Conservation (phyloP, 306 rosid genomes). For the Sechiopsis laciniata region DNA sequence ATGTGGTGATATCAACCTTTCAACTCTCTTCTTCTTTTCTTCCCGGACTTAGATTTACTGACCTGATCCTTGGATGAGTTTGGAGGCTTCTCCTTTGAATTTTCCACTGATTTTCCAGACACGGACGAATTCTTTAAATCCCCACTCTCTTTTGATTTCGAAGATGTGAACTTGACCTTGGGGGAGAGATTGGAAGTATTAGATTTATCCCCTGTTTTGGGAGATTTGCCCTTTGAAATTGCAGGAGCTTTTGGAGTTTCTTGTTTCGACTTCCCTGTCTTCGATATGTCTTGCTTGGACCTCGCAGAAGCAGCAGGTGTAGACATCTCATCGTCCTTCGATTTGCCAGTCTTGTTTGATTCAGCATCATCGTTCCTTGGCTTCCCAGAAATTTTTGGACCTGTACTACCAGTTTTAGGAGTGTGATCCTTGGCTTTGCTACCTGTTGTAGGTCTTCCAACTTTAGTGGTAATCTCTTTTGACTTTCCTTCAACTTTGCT, state of each 20-base stretch:
- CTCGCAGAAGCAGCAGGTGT: constrained; percentile 37
- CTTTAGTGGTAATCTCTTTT: constrained; percentile 43
- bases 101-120: constrained; percentile 34
- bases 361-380: constrained; percentile 38
- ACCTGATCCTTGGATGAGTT: constrained; percentile 45
- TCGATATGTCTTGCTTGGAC: constrained; percentile 50
- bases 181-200: constrained; percentile 36
- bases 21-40: constrained; percentile 58
- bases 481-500: constrained; percentile 38
- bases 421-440: constrained; percentile 52
- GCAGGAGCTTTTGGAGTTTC: constrained; percentile 41
- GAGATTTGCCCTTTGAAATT: constrained; percentile 47
- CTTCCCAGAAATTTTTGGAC: constrained; percentile 38
- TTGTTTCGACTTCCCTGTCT: constrained; percentile 52
- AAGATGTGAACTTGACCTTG: constrained; percentile 44
- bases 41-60: constrained; percentile 51
- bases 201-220: constrained; percentile 47
- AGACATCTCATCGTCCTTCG: constrained; percentile 49
- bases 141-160: constrained; percentile 40
- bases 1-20: constrained; percentile 28
- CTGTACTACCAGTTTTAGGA: constrained; percentile 29
- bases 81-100: constrained; percentile 42
- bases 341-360: constrained; percentile 40
- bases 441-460: constrained; percentile 36
- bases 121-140: constrained; percentile 31